Conservation (phyloP, 129 eudicot species). For the Chrysanthemum seticuspe region DNA sequence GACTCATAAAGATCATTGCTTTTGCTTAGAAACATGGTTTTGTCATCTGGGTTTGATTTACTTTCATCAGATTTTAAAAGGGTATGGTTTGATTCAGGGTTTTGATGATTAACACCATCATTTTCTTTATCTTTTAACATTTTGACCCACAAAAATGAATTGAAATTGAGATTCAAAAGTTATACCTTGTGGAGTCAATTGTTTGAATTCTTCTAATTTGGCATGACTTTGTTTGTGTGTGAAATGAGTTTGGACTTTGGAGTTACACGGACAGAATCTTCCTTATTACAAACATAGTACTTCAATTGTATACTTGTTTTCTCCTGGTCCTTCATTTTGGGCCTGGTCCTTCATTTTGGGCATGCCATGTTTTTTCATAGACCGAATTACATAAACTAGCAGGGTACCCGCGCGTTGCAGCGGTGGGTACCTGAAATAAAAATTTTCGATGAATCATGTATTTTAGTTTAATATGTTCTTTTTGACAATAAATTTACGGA, state of each 20-base stretch:
- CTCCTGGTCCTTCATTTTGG: too few species aligned
- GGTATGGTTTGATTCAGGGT: slow-evolving; percentile 35
- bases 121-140: slow-evolving; percentile 50
- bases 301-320: not conserved
- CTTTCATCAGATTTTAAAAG: slow-evolving; percentile 35
- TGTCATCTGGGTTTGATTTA: slow-evolving; percentile 49
- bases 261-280: slow-evolving; percentile 1
- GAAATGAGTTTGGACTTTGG: not conserved
- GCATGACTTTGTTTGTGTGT: slow-evolving; percentile 19
- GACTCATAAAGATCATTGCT: slow-evolving; percentile 17
- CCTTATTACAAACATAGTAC: not conserved
- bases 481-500: too few species aligned
- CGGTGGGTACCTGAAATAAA: too few species aligned
- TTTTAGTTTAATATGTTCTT: too few species aligned
- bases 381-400: too few species aligned
- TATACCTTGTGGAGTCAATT: slow-evolving; percentile 28
- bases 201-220: slow-evolving; percentile 22
- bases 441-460: too few species aligned
- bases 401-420: too few species aligned
- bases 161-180: slow-evolving; percentile 10
- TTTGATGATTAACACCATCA: slow-evolving; percentile 21
- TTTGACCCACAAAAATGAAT: not conserved
- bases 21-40: slow-evolving; percentile 34
- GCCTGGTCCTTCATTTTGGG: not conserved
- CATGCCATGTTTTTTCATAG: not conserved